Conservation (phyloP, 2,329 filamentous ascomycete genomes). For the Mycosphaerella sp. region DNA sequence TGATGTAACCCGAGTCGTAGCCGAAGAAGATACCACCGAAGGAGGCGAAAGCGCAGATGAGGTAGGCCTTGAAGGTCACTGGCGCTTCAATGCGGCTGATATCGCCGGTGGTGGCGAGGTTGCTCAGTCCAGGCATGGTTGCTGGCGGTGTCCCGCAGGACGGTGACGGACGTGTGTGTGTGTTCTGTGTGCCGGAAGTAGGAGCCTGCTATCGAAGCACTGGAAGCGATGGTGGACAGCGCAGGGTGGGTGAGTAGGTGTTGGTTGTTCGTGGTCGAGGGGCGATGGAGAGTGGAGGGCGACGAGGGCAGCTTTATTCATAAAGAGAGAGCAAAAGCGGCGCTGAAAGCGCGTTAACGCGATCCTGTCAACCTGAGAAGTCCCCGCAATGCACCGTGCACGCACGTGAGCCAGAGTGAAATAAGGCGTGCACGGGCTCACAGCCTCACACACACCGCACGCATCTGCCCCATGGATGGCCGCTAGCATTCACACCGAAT, state of each 20-base stretch:
- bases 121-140: conserved; percentile 18
- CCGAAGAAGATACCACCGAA: conserved; percentile 64
- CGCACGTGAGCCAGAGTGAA: not conserved
- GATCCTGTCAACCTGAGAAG: not conserved
- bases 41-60: conserved; percentile 44
- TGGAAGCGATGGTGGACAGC: not conserved
- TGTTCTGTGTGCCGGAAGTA: not conserved
- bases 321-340: not conserved
- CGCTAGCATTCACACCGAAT: not conserved
- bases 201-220: not conserved
- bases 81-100: conserved; percentile 50
- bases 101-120: conserved; percentile 43
- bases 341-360: not conserved
- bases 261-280: conserved; percentile 2
- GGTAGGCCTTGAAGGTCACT: conserved; percentile 41
- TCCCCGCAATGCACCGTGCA: not conserved
- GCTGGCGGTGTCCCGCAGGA: conserved; percentile 3
- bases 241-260: not conserved
- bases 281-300: not conserved
- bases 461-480: not conserved
- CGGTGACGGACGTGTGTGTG: not conserved
- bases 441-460: not conserved
- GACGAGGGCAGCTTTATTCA: not conserved
- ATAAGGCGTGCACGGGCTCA: not conserved
- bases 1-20: conserved; percentile 72